These are phyloP conservation scores for Penicillium vulpinum DNA, from an alignment of 2,329 filamentous ascomycete genomes.

Conservation along the genomic window DNA sequence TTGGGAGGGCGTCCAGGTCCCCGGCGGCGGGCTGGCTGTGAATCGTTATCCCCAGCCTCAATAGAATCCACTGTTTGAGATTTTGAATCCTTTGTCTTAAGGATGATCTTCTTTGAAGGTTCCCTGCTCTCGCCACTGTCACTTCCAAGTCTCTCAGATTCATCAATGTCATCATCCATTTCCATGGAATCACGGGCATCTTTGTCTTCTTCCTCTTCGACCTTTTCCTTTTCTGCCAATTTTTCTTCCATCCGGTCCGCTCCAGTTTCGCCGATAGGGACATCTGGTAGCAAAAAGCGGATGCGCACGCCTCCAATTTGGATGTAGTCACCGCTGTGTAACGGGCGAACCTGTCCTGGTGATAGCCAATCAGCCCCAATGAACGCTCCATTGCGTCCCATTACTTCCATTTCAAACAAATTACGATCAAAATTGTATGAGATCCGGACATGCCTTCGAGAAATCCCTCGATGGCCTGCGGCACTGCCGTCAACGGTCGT, in stretches of 20 bases:
- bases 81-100: slow-evolving; percentile 34
- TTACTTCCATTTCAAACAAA: slow-evolving; percentile 59
- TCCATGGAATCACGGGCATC: slow-evolving; percentile 37
- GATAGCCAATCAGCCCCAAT: slow-evolving; percentile 54
- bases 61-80: slow-evolving; percentile 31
- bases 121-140: slow-evolving; percentile 32
- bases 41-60: slow-evolving; percentile 35
- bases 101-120: slow-evolving; percentile 29
- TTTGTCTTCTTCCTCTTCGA: slow-evolving; percentile 33
- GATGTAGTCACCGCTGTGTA: slow-evolving; percentile 60
- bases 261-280: slow-evolving; percentile 50
- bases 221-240: slow-evolving; percentile 35
- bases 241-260: slow-evolving; percentile 49
- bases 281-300: slow-evolving; percentile 57
- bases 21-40: slow-evolving; percentile 43
- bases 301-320: slow-evolving; percentile 60
- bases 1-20: slow-evolving; percentile 66
- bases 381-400: slow-evolving; percentile 60
- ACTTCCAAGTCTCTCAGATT: slow-evolving; percentile 27
- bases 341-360: slow-evolving; percentile 48
- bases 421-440: slow-evolving; percentile 59
- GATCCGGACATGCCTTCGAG: slow-evolving; percentile 62
- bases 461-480: slow-evolving; percentile 59
- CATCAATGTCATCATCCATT: slow-evolving; percentile 44
- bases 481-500: slow-evolving; percentile 47